Percentiles rank a stretch among this genome's conserved stretches.
Conservation (phyloP, 2,329 filamentous ascomycete genomes). For the Ophiostoma ips region DNA sequence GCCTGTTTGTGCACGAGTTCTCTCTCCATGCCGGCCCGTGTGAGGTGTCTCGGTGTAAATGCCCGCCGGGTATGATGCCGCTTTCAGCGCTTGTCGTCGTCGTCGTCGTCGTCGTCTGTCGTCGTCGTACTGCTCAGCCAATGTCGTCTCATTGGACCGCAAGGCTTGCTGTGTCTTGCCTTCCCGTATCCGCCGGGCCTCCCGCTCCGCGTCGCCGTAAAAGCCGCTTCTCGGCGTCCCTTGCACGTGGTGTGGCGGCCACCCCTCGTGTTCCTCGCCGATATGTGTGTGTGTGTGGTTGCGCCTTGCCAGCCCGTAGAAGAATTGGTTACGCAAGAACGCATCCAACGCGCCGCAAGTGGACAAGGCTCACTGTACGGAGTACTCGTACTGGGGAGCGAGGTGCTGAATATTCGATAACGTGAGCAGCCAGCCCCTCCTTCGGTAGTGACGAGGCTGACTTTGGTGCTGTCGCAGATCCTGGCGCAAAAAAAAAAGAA, state of each 20-base stretch:
- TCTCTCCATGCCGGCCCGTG: constrained; percentile 10
- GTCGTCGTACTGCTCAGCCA: not conserved
- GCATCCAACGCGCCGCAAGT: not conserved
- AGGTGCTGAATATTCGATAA: no score
- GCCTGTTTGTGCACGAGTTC: constrained; percentile 9
- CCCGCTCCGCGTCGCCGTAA: not conserved
- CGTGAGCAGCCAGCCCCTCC: no score
- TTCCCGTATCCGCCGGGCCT: not conserved
- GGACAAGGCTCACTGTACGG: no score
- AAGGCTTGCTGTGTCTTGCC: not conserved
- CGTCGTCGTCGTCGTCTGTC: not conserved
- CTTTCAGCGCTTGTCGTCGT: not conserved
- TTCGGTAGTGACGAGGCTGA: no score
- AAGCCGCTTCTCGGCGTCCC: not conserved
- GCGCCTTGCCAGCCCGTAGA: not conserved
- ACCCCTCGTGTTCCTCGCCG: not conserved
- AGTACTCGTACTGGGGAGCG: no score
- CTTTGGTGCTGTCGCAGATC: no score
- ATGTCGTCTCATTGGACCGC: not conserved
- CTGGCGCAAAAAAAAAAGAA: no score
- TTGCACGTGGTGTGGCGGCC: not conserved
- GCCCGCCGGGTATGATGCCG: no score
- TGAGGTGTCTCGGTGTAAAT: no score
- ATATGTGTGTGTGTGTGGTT: not conserved
- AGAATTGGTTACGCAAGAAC: not conserved